Percentiles rank a stretch among this genome's conserved stretches.
phyloP scores from a whole-genome alignment of 345 rosid genomes.

The Sonneratia alba region DNA sequence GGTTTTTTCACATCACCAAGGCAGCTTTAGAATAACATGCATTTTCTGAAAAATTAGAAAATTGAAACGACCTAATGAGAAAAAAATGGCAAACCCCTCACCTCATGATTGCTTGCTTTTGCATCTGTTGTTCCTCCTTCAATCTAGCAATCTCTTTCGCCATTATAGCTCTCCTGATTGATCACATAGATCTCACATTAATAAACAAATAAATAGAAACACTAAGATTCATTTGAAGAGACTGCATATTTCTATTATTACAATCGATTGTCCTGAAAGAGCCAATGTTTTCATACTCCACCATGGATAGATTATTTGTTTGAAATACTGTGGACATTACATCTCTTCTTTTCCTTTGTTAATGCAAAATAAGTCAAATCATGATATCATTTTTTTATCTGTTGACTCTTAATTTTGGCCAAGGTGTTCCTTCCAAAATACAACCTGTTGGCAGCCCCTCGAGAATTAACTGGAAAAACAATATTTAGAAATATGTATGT shows the following conservation, averaged over 20 bases:
- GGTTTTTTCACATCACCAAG: constrained; percentile 20
- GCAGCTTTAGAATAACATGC: not conserved
- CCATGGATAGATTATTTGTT: not conserved
- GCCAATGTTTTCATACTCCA: not conserved
- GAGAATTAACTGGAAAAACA: not conserved
- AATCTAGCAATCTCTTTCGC: constrained; percentile 73
- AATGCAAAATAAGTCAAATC: too few species aligned
- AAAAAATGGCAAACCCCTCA: constrained; percentile 14
- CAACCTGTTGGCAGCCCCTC: not conserved
- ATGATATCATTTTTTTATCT: not conserved
- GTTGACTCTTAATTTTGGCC: not conserved
- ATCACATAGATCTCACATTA: constrained; percentile 7
- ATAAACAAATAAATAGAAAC: not conserved
- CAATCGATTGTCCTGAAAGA: not conserved
- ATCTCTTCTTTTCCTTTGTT: too few species aligned
- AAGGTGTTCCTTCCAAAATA: not conserved
- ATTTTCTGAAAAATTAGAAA: not conserved
- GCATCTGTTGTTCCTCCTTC: constrained; percentile 63
- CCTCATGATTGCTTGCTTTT: constrained; percentile 55
- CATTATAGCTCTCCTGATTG: constrained; percentile 78
- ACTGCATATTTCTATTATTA: not conserved
- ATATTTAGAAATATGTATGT: not conserved
- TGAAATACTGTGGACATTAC: too few species aligned
- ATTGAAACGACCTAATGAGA: not conserved
- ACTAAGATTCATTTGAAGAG: not conserved